Evolutionary conservation across 2,329 filamentous ascomycete species (phyloP), one percentile per base, ranked within the genome.

Genomic region (Colletotrichum sidae): DNA sequence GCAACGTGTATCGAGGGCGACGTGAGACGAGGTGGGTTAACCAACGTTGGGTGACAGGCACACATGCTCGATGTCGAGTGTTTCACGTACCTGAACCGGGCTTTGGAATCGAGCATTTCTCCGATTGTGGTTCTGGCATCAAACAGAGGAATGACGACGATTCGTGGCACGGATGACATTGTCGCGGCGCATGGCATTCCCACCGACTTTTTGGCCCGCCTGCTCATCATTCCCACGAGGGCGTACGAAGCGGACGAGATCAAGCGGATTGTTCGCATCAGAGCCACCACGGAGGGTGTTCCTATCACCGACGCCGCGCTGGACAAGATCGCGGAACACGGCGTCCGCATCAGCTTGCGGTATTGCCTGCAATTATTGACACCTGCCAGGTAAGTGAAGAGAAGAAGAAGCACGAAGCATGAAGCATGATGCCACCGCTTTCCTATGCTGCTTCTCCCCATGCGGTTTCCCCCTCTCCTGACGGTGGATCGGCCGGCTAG

Each of bases 61-160:
- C 95, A 99, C 83, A 99, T 99, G 96, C 93, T 99, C 72, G 96
- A 99, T 78, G 92, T 99, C 72, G 96, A 99, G 83, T 97, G 94
- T 84, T 99, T 98, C 82, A 98, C 96, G 71, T 99, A 97, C 81
- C 90, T 99, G 75, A 98, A 98, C 85, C 92, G 94, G 75, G 96
- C 96, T n/a, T 87, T 99, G 71, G 96, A 99, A 84, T 94, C 93
- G 60, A 88, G 90, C 70, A 96, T 99, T 74, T 95, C 95, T 2
- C 96, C 96, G 63, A 97, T 99, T 74, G 96, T 99, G 67, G 96
- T 99, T 70, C 90, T 99, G 67, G 96, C 96, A 65, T 98, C 96
- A 46, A 99, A 99, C 83, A 91, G 96, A 73, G 96, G 96, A 77
- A 91, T 94, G 84, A 95, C 93, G 69, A 92, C 93, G 70, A 96